These are phyloP conservation scores for Volvox carteri DNA, from an alignment of 163 green algal genomes.

Conservation along the genomic window DNA sequence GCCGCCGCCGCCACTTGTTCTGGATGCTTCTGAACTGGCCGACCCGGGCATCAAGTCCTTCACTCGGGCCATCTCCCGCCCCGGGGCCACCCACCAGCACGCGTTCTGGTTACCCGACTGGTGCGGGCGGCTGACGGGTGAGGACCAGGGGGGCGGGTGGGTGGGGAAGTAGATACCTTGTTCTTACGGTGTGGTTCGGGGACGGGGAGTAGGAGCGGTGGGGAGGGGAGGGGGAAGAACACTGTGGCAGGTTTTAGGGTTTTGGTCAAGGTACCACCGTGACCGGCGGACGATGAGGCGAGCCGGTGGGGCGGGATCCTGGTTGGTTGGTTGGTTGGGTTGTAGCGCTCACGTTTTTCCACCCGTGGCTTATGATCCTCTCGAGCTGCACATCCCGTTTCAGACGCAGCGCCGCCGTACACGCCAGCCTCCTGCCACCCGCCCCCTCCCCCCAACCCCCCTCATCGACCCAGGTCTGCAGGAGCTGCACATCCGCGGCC, in stretches of 20 bases:
- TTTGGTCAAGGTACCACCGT: too few relatives aligned
- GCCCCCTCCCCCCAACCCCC: too few relatives aligned
- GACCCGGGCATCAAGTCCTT: constrained; percentile 51
- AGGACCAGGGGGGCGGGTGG: not conserved
- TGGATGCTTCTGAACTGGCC: not conserved
- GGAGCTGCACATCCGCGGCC: constrained; percentile 36
- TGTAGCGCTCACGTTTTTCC: too few relatives aligned
- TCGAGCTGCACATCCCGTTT: too few relatives aligned
- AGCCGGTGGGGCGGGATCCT: too few relatives aligned
- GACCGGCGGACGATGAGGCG: too few relatives aligned
- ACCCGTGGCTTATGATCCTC: too few relatives aligned
- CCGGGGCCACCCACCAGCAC: constrained; percentile 25
- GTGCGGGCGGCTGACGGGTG: constrained; percentile 24
- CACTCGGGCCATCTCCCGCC: not conserved
- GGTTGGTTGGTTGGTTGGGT: too few relatives aligned
- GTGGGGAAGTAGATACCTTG: not conserved
- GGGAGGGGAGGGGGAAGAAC: not conserved
- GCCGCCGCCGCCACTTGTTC: not conserved
- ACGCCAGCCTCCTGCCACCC: too few relatives aligned
- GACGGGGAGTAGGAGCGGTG: not conserved
- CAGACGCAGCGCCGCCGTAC: too few relatives aligned
- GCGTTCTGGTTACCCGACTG: constrained; percentile 52
- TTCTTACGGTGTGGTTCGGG: not conserved
- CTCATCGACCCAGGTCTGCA: constrained; percentile 31
- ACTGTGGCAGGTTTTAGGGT: too few relatives aligned